A percentile compares a stretch with the other conserved stretches of the same genome.
Conservation (phyloP, 208 protist species). For the Acanthamoeba castellanii region DNA sequence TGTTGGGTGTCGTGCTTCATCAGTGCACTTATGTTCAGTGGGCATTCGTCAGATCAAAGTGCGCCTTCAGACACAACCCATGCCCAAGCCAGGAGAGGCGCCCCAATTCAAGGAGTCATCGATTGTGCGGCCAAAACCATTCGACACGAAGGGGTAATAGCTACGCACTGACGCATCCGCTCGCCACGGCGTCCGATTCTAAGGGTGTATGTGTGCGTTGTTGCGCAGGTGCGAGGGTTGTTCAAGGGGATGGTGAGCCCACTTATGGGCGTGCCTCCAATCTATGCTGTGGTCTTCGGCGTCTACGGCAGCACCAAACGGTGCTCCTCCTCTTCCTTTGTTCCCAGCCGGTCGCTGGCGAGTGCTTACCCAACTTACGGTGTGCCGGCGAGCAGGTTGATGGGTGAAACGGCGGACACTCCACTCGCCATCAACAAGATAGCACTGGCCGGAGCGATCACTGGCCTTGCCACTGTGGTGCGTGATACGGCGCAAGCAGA, state of each 20-base stretch:
- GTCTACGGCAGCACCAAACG: conserved; percentile 59
- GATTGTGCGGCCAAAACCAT: conserved; percentile 60
- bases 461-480: conserved; percentile 38
- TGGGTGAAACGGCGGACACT: background rate
- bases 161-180: background rate
- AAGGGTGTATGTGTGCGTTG: background rate
- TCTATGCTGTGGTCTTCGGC: conserved; percentile 42
- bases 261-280: conserved; percentile 39
- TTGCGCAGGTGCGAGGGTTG: conserved; percentile 9
- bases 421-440: conserved; percentile 23
- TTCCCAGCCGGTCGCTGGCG: background rate
- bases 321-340: background rate
- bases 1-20: background rate
- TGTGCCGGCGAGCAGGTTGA: background rate
- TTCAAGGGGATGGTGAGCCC: conserved; percentile 62
- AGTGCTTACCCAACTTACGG: background rate
- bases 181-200: background rate
- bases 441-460: conserved; percentile 20
- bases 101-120: conserved; percentile 19
- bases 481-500: background rate
- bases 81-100: conserved; percentile 8
- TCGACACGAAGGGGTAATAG: conserved; percentile 31
- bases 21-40: background rate
- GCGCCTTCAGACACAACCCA: conserved; percentile 32
- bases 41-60: conserved; percentile 27